phyloP scores from a whole-genome alignment of 2,329 filamentous ascomycete species.

The Arthrobotrys pseudoclavata region DNA sequence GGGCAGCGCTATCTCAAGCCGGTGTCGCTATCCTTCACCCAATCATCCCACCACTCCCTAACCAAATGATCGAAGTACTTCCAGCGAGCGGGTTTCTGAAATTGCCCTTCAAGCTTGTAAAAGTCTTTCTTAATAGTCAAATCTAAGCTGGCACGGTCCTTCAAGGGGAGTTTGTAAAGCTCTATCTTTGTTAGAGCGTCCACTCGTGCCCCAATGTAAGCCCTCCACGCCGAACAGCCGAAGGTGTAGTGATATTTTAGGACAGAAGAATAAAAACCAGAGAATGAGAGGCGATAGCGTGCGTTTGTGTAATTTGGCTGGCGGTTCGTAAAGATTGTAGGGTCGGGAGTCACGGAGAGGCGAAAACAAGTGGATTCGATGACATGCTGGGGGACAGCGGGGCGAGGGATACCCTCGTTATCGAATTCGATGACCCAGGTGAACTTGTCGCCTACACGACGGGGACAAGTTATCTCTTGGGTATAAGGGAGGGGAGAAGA shows the following conservation, averaged over 20 bases:
- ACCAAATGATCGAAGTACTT: slow-evolving; percentile 42
- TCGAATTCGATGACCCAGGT: slow-evolving; percentile 54
- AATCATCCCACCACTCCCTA: slow-evolving; percentile 53
- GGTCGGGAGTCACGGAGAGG: slow-evolving; percentile 49
- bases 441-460: slow-evolving; percentile 48
- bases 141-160: slow-evolving; percentile 35
- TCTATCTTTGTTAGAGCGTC: slow-evolving; percentile 50
- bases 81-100: slow-evolving; percentile 37
- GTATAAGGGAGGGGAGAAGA: slow-evolving; percentile 30
- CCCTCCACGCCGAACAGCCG: slow-evolving; percentile 51
- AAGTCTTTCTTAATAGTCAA: slow-evolving; percentile 52
- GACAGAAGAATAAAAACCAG: slow-evolving; percentile 42
- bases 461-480: slow-evolving; percentile 41
- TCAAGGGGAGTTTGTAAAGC: slow-evolving; percentile 36
- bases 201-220: slow-evolving; percentile 43
- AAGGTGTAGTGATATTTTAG: slow-evolving; percentile 47
- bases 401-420: slow-evolving; percentile 21
- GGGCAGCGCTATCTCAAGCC: neutral
- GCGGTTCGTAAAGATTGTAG: slow-evolving; percentile 11
- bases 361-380: slow-evolving; percentile 55
- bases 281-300: slow-evolving; percentile 52
- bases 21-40: slow-evolving; percentile 33
- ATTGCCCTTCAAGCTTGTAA: slow-evolving; percentile 44
- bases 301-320: slow-evolving; percentile 48
- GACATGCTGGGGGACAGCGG: slow-evolving; percentile 30